phyloP scores from a whole-genome alignment of 805 yeast species.

The Ogataea methylovora region DNA sequence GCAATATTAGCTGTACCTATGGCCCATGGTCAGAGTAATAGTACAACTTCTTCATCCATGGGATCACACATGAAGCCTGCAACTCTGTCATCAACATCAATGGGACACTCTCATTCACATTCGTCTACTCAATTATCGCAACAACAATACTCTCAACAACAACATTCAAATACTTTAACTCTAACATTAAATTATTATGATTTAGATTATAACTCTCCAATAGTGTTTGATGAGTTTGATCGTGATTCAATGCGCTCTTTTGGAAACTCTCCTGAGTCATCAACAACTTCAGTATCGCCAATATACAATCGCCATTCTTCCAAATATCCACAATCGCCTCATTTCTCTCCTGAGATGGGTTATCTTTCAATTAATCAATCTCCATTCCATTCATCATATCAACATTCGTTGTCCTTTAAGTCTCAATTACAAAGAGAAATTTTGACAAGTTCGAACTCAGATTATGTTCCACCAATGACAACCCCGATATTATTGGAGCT shows the following conservation, averaged over 20 bases:
- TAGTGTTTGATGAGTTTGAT: slow-evolving; percentile 11
- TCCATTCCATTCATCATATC: background rate
- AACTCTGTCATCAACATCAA: too few species aligned
- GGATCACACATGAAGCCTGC: too few species aligned
- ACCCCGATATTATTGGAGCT: slow-evolving; percentile 61
- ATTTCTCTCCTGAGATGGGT: background rate
- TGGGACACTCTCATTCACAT: too few species aligned
- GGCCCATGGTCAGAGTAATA: too few species aligned
- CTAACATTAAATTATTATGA: slow-evolving; percentile 19
- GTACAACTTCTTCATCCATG: too few species aligned
- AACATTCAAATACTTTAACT: slow-evolving; percentile 2
- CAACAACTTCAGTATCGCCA: slow-evolving; percentile 1
- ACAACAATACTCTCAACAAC: background rate
- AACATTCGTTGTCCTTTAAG: background rate
- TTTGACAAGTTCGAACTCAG: slow-evolving; percentile 2
- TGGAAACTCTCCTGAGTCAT: slow-evolving; percentile 5
- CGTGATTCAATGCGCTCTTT: slow-evolving; percentile 6
- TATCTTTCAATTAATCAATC: background rate
- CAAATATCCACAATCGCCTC: background rate
- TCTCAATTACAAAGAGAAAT: slow-evolving; percentile 1
- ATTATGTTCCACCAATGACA: slow-evolving; percentile 40
- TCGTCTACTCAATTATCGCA: too few species aligned
- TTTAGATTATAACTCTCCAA: slow-evolving; percentile 17
- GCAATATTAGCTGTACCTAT: too few species aligned
- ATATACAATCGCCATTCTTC: background rate